Base-by-base conservation (phyloP, 345 rosid genomes). In the Linum usitatissimum region DNA sequence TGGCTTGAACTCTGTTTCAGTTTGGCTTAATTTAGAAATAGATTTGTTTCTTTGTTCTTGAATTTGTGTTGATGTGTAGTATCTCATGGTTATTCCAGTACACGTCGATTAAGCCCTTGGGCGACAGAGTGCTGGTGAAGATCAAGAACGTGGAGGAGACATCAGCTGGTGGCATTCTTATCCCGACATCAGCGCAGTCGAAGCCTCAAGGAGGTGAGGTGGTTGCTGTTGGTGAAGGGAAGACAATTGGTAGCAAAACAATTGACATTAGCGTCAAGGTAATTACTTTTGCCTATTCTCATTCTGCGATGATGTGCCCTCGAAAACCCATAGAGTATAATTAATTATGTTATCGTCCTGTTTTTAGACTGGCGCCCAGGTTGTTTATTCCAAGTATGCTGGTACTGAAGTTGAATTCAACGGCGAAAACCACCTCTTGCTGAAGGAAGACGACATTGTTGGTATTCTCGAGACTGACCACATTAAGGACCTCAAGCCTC, bases 191-290 rank as follows among this genome's bases (percentile, higher is more conserved):
- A 1, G 99, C 95, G 31, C 97, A 86, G 64, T 61, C 89, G n/a
- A 93, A 90, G 69, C 90, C 97, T 62, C 96, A 93, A 69, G 87
- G 81, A 39, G 99, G 99, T 62, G 97, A 90, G 69, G 97, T 93
- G 6, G 86, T 93, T 40, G 97, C 90, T 53, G 83, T 86, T 30
- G 99, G 99, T 18, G 91, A 90, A 76, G 97, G 99, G 20, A 87
- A 75, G 79, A 67, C 88, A 4, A 55, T 83, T 60, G 92, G 94
- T 68, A 78, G 84, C 56, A 69, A 63, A 55, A 87, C 83, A 64
- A 6, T 90, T 64, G 86, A 81, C 6, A 61, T 80, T 19, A 64
- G 71, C 19, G 76, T 93, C 59, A 80, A 83, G 84, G 96, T 86
- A 66, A 30, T 30, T 5, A 57, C 39, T n/a, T n/a, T 65, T 6